These are phyloP conservation scores for Cucumis melo DNA, from an alignment of 306 rosid genomes.

Conservation along the genomic window DNA sequence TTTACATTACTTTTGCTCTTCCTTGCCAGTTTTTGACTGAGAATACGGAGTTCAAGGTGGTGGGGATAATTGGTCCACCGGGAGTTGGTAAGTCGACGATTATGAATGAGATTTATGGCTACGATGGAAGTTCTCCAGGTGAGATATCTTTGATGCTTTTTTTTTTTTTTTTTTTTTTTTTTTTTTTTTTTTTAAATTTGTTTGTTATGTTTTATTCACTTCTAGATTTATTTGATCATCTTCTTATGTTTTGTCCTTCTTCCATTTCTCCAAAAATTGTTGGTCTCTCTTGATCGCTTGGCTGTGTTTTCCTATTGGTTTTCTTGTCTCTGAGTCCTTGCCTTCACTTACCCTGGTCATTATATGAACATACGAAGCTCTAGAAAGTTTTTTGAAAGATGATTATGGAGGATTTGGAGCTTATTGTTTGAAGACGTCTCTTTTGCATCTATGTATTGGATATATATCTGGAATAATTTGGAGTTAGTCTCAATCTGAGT, in stretches of 20 bases:
- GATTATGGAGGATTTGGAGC: neutral
- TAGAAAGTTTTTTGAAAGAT: neutral
- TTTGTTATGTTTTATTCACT: neutral
- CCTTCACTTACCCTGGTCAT: neutral
- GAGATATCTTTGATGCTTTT: neutral
- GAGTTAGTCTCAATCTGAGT: neutral
- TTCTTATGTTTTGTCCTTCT: neutral
- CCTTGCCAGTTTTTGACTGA: constrained; percentile 69
- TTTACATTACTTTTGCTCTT: neutral
- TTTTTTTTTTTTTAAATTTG: neutral
- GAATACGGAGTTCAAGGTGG: constrained; percentile 67
- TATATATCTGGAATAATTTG: neutral
- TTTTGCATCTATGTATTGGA: neutral
- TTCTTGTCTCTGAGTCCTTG: neutral
- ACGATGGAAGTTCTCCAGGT: constrained; percentile 70
- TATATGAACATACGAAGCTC: neutral
- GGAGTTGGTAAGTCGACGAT: constrained; percentile 84
- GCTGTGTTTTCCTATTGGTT: neutral
- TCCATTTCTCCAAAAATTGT: neutral
- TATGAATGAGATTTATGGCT: constrained; percentile 81
- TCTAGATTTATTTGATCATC: neutral
- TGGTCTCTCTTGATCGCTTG: neutral
- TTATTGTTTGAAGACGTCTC: neutral
- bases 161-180: neutral
- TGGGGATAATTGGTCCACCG: constrained; percentile 80